phyloP scores from a whole-genome alignment of 805 yeast genomes.

The Blastobotrys terrestris region DNA sequence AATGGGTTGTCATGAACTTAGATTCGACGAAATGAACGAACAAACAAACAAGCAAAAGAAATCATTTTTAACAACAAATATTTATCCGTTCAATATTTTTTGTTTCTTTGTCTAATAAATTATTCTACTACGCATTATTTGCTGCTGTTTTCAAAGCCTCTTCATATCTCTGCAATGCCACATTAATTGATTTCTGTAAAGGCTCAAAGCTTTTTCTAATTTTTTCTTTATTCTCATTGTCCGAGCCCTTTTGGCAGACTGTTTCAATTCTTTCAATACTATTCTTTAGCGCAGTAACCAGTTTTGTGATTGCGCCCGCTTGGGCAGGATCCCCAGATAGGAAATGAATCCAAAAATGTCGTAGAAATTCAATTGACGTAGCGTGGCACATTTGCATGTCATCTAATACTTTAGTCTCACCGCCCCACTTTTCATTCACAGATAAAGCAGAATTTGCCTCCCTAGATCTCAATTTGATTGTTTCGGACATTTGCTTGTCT shows the following conservation, averaged over 20 bases:
- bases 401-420: conserved; percentile 37
- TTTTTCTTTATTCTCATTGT: conserved; percentile 13
- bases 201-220: conserved; percentile 35
- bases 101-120: conserved; percentile 1
- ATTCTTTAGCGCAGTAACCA: conserved; percentile 45
- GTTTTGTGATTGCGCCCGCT: conserved; percentile 38
- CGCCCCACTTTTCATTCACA: conserved; percentile 9
- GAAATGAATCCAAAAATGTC: conserved; percentile 56
- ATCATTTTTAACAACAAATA: not conserved
- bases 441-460: conserved; percentile 10
- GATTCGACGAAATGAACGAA: not conserved
- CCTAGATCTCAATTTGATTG: conserved; percentile 14
- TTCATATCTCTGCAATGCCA: conserved; percentile 45
- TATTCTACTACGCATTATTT: not conserved
- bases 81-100: not conserved
- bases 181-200: conserved; percentile 37
- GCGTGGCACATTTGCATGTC: conserved; percentile 57
- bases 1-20: conserved; percentile 37
- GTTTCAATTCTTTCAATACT: conserved; percentile 41
- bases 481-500: conserved; percentile 10
- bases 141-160: conserved; percentile 29
- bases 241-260: conserved; percentile 21
- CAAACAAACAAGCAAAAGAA: not conserved
- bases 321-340: conserved; percentile 35
- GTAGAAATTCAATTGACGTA: conserved; percentile 67